phyloP scores from a whole-genome alignment of 495 filamentous ascomycete genomes.

The Rostrohypoxylon terebratum region DNA sequence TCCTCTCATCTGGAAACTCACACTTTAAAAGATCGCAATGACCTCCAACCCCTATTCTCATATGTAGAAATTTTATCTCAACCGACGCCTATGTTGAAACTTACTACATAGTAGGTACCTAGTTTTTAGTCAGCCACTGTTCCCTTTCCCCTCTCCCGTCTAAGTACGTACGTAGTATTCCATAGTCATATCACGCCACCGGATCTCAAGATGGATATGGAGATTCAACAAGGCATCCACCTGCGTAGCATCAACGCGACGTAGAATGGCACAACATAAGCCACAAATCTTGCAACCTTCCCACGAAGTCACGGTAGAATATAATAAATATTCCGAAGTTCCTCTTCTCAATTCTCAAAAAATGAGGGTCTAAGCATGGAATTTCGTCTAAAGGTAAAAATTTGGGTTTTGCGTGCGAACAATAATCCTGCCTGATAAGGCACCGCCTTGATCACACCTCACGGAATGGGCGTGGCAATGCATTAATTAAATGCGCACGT shows the following conservation, averaged over 20 bases:
- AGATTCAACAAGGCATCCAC: not conserved
- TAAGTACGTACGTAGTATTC: not conserved
- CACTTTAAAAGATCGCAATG: not conserved
- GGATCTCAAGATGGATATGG: not conserved
- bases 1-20: not conserved
- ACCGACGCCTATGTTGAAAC: not conserved
- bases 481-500: conserved; percentile 43
- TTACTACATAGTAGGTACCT: not conserved
- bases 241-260: not conserved
- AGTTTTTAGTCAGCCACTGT: not conserved
- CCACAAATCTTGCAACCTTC: not conserved
- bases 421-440: conserved; percentile 46
- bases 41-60: not conserved
- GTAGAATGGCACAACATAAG: not conserved
- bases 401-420: conserved; percentile 21
- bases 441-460: conserved; percentile 31
- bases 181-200: not conserved
- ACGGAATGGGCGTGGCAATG: conserved; percentile 44
- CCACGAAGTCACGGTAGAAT: not conserved
- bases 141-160: too few species aligned
- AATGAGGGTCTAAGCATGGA: conserved; percentile 6
- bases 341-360: conserved; percentile 1
- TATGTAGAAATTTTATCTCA: not conserved
- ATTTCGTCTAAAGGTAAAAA: conserved; percentile 14
- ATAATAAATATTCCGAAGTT: conserved; percentile 17